Evolutionary conservation across 768 basidiomycete species (phyloP).

Genomic region (Suillus fuscotomentosus): DNA sequence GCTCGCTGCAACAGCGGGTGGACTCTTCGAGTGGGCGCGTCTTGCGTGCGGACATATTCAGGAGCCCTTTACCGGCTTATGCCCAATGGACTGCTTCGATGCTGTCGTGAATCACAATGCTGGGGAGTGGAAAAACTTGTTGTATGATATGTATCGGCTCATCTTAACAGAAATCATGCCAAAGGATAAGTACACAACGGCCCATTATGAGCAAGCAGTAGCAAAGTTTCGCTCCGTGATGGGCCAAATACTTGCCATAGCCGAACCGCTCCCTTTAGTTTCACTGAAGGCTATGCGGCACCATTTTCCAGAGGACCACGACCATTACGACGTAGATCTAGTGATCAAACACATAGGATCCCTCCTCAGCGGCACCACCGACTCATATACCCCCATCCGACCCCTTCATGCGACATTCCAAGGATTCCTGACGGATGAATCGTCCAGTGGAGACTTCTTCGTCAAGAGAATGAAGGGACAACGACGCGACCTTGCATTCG

Average conservation of each 20-base stretch:
- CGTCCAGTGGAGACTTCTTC: too few species aligned
- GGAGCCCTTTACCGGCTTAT: too few species aligned
- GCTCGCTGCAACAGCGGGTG: neutral
- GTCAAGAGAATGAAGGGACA: too few species aligned
- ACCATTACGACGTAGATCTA: neutral
- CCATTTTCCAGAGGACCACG: neutral
- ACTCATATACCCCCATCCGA: too few species aligned
- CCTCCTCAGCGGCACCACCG: too few species aligned
- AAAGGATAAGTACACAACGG: neutral
- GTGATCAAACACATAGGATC: neutral
- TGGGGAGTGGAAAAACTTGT: neutral
- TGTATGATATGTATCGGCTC: neutral
- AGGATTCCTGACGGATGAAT: too few species aligned
- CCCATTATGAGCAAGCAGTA: neutral
- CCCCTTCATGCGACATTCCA: too few species aligned
- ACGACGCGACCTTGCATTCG: too few species aligned
- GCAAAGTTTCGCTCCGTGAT: conserved; percentile 2
- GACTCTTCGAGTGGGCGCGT: conserved; percentile 10
- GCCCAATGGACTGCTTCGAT: too few species aligned
- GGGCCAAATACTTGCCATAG: neutral
- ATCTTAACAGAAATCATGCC: neutral
- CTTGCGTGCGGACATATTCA: conserved; percentile 5
- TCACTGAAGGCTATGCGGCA: neutral
- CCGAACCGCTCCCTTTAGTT: neutral
- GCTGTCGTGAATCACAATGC: neutral